Percentiles rank a stretch among this genome's conserved stretches.
These are phyloP conservation scores for Flammula alnicola DNA, from an alignment of 1,284 basidiomycete species.

Conservation along the genomic window DNA sequence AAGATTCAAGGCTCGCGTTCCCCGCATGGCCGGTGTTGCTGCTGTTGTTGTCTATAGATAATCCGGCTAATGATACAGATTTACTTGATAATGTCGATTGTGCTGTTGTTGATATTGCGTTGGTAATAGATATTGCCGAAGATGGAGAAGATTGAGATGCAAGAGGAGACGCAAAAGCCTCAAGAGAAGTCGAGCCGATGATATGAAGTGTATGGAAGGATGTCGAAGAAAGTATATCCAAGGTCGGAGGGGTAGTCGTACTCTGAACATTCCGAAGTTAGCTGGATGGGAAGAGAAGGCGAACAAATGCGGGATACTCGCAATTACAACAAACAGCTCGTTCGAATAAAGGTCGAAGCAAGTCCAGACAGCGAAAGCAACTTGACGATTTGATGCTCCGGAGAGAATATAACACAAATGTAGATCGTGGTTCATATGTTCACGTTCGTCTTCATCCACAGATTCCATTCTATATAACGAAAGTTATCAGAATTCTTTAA, in stretches of 20 bases:
- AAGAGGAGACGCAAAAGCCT: conserved; percentile 35
- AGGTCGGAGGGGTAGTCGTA: conserved; percentile 55
- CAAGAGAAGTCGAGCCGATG: conserved; percentile 52
- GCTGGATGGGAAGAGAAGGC: background rate
- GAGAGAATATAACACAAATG: too few relatives aligned
- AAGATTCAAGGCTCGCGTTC: background rate
- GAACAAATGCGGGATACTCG: conserved; percentile 40
- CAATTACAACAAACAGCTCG: conserved; percentile 58
- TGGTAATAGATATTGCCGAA: conserved; percentile 5
- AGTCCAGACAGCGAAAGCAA: conserved; percentile 51
- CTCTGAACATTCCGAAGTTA: conserved; percentile 44
- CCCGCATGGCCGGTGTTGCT: conserved; percentile 21
- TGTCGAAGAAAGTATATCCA: conserved; percentile 60
- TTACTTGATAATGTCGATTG: too few relatives aligned
- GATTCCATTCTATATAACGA: too few relatives aligned
- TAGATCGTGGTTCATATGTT: too few relatives aligned
- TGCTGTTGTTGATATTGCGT: conserved; percentile 1
- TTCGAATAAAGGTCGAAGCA: conserved; percentile 51
- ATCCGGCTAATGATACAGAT: conserved; percentile 27
- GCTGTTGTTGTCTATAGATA: conserved; percentile 23
- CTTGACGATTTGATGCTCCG: too few relatives aligned
- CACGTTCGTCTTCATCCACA: too few relatives aligned
- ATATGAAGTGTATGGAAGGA: conserved; percentile 57
- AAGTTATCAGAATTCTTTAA: too few relatives aligned
- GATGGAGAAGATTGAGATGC: conserved; percentile 23